Conservation (phyloP, 129 eudicot species). For the Arctium lappa region DNA sequence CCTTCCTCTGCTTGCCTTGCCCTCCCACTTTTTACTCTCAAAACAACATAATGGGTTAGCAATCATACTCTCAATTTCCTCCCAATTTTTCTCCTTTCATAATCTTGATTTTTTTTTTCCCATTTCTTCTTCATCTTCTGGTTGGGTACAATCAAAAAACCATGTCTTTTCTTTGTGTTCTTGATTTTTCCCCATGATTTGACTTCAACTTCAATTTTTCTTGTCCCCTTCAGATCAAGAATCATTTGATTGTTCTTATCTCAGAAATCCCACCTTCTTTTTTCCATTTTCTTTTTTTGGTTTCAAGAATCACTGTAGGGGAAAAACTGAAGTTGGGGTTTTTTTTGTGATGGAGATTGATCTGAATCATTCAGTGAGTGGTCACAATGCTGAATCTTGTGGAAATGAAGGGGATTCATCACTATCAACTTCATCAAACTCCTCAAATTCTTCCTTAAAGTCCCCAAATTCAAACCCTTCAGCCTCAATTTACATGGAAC, state of each 20-base stretch:
- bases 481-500: slow-evolving; percentile 59
- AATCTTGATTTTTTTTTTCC: neutral
- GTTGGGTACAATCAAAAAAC: neutral
- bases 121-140: neutral
- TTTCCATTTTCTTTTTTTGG: neutral
- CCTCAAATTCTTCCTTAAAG: slow-evolving; percentile 43
- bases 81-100: slow-evolving; percentile 5
- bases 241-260: slow-evolving; percentile 19
- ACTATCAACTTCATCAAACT: slow-evolving; percentile 45
- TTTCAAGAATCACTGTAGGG: slow-evolving; percentile 27
- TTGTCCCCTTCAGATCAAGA: slow-evolving; percentile 34
- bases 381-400: slow-evolving; percentile 36
- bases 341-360: slow-evolving; percentile 74
- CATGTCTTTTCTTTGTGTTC: slow-evolving; percentile 28
- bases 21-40: slow-evolving; percentile 20
- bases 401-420: slow-evolving; percentile 36
- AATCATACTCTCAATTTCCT: slow-evolving; percentile 47
- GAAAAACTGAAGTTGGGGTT: neutral
- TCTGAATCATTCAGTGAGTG: slow-evolving; percentile 69
- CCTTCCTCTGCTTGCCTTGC: slow-evolving; percentile 21
- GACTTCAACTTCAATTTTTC: slow-evolving; percentile 30
- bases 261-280: neutral
- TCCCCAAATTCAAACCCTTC: slow-evolving; percentile 38
- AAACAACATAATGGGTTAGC: slow-evolving; percentile 35
- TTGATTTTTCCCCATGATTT: slow-evolving; percentile 36